Evolutionary conservation across 306 rosid species (phyloP).

Genomic region (Datisca glomerata): DNA sequence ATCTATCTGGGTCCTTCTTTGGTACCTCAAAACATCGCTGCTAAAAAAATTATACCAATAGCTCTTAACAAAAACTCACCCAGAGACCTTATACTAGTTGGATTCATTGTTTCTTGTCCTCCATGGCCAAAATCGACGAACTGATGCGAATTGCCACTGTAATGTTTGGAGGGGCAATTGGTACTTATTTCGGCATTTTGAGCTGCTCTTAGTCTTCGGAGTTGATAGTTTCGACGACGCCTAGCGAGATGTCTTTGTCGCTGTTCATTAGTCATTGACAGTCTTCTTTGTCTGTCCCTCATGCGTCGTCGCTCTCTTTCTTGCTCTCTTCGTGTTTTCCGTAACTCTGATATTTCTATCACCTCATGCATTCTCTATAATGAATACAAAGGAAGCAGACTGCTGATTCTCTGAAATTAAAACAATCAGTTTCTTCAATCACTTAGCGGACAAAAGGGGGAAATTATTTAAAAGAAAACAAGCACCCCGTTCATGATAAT

Average conservation of each 20-base stretch:
- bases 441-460: too few relatives aligned
- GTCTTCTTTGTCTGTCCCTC: conserved; percentile 68
- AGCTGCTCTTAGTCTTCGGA: conserved; percentile 60
- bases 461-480: too few relatives aligned
- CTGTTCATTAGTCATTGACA: conserved; percentile 73
- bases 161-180: conserved; percentile 17
- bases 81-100: conserved; percentile 6
- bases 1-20: too few relatives aligned
- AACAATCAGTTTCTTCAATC: not conserved
- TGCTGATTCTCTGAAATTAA: not conserved
- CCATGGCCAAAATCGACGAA: conserved; percentile 15
- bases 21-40: too few relatives aligned
- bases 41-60: too few relatives aligned
- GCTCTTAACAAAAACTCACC: conserved; percentile 21
- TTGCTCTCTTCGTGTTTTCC: conserved; percentile 46
- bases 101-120: conserved; percentile 18
- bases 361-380: conserved; percentile 33
- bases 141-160: conserved; percentile 20
- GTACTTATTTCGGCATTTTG: conserved; percentile 20
- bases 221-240: conserved; percentile 75
- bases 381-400: not conserved
- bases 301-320: conserved; percentile 70
- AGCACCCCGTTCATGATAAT: too few relatives aligned
- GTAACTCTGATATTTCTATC: conserved; percentile 23
- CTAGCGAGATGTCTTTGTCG: conserved; percentile 71